Evolutionary conservation across 345 rosid genomes (phyloP).

Genomic region (Hypericum androsaemum): DNA sequence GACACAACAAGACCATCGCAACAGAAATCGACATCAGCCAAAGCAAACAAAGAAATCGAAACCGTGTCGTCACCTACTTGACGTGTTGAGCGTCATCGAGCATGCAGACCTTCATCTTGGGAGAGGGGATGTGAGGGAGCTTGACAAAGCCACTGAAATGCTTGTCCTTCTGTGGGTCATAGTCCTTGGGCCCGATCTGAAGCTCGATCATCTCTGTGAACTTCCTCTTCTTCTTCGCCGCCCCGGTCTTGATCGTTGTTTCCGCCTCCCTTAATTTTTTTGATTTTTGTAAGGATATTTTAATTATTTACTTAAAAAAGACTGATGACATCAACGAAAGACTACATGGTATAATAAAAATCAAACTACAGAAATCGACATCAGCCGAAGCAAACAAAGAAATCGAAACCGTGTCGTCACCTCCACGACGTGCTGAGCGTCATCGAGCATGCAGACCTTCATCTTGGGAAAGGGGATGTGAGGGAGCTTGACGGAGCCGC

Average conservation of each 20-base stretch:
- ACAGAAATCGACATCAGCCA: background rate
- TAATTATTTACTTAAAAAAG: too few relatives aligned
- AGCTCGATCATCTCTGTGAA: slow-evolving; percentile 7
- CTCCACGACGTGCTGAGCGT: too few relatives aligned
- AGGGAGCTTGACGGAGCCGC: too few relatives aligned
- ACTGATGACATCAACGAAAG: too few relatives aligned
- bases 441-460: too few relatives aligned
- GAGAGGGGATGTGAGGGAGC: slow-evolving; percentile 9
- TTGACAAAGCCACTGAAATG: slow-evolving; percentile 8
- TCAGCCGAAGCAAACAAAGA: too few relatives aligned
- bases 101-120: slow-evolving; percentile 11
- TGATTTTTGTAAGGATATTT: too few relatives aligned
- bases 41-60: background rate
- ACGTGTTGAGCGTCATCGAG: slow-evolving; percentile 8
- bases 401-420: too few relatives aligned
- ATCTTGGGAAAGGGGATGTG: too few relatives aligned
- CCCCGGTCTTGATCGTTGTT: background rate
- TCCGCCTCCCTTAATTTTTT: slow-evolving; percentile 4
- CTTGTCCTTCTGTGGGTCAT: slow-evolving; percentile 10
- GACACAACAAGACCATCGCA: too few relatives aligned
- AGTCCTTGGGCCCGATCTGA: slow-evolving; percentile 6
- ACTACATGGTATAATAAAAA: too few relatives aligned
- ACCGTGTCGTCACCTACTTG: background rate
- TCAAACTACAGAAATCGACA: too few relatives aligned
- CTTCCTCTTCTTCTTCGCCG: slow-evolving; percentile 1